Percentiles rank a stretch among this genome's conserved stretches.
Conservation (phyloP, 805 yeast genomes). For the Brettanomyces sp. region DNA sequence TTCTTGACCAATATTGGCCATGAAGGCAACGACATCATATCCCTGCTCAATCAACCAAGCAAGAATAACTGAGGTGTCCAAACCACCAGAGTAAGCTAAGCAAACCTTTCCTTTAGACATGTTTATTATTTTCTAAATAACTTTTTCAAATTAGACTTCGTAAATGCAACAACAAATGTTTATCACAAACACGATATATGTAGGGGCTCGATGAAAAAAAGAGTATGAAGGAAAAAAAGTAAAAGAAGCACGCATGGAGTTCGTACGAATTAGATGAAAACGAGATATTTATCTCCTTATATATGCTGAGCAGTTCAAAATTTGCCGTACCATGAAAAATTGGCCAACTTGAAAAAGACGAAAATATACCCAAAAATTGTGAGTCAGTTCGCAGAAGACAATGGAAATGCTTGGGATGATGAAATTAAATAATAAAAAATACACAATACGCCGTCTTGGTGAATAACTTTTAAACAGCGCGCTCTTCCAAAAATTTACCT, state of each 20-base stretch:
- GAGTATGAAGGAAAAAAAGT: neutral
- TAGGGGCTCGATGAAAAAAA: neutral
- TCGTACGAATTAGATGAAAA: neutral
- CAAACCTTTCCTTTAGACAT: slow-evolving; percentile 99
- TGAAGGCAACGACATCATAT: slow-evolving; percentile 94
- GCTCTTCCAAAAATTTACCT: slow-evolving; percentile 5
- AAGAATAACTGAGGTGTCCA: slow-evolving; percentile 93
- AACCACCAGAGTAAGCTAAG: slow-evolving; percentile 98
- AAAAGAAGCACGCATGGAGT: neutral
- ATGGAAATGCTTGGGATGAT: too few species aligned
- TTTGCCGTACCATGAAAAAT: too few species aligned
- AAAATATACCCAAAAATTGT: too few species aligned
- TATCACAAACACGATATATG: neutral
- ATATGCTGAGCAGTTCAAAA: too few species aligned
- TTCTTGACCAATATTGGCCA: slow-evolving; percentile 99
- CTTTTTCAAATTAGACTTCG: neutral
- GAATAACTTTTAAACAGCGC: neutral
- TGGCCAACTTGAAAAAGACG: too few species aligned
- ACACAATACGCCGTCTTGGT: too few species aligned
- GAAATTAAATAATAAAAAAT: too few species aligned
- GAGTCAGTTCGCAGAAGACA: too few species aligned
- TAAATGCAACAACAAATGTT: neutral
- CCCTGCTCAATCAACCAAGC: slow-evolving; percentile 99
- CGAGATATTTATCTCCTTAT: neutral
- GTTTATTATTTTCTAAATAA: slow-evolving; percentile 5